Conservation (phyloP, 177 flowering plant species). For the Vitis hybrid region DNA sequence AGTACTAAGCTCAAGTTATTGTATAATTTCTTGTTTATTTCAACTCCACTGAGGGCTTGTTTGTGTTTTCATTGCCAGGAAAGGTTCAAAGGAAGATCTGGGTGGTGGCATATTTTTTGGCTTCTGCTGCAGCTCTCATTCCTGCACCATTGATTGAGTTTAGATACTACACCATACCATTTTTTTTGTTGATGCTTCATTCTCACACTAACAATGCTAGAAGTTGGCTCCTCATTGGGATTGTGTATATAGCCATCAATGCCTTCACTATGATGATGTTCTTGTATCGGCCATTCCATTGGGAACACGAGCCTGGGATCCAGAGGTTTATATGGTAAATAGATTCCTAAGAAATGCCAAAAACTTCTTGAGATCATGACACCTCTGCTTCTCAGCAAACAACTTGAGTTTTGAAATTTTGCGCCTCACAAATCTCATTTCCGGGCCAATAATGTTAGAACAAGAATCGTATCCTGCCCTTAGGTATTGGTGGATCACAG, state of each 20-base stretch:
- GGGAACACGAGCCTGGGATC: constrained; percentile 84
- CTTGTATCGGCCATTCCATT: constrained; percentile 75
- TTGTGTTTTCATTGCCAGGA: constrained; percentile 42
- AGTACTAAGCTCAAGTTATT: constrained; percentile 20
- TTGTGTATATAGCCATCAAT: constrained; percentile 48
- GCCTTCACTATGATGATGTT: constrained; percentile 79
- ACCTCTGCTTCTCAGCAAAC: too few species aligned
- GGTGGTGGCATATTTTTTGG: constrained; percentile 63
- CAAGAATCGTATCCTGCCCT: not conserved
- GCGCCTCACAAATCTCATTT: not conserved
- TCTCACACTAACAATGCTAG: constrained; percentile 26
- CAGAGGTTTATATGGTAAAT: constrained; percentile 89
- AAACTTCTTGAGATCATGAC: not conserved
- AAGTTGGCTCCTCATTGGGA: constrained; percentile 61
- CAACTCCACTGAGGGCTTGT: not conserved
- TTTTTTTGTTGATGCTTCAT: constrained; percentile 69
- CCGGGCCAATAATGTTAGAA: not conserved
- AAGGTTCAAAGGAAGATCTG: constrained; percentile 61
- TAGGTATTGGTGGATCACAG: not conserved
- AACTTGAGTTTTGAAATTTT: not conserved
- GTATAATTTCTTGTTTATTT: constrained; percentile 1
- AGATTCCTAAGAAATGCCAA: not conserved
- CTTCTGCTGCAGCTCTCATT: constrained; percentile 76
- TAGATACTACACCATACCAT: constrained; percentile 92
- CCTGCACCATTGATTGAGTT: constrained; percentile 94